Base-by-base conservation (phyloP, 208 protist species). In the Trypanosoma scelopori region DNA sequence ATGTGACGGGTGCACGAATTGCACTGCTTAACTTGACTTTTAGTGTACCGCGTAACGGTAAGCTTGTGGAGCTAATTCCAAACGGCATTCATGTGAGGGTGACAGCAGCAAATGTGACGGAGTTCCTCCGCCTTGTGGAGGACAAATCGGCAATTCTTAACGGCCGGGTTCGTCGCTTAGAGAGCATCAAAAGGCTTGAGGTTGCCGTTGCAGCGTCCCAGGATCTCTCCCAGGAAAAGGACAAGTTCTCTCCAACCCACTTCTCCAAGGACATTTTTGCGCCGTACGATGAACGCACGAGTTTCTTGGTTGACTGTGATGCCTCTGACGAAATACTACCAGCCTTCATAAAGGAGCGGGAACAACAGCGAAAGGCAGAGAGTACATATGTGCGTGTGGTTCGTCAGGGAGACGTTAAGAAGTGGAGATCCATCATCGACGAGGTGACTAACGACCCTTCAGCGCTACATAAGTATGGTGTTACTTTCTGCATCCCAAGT, bases 201-300 rank as follows among this genome's bases (percentile, higher is more conserved):
- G 78, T 87, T 41, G 49, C 53, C 28, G 58, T 45, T 46, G 47
- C 58, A 35, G 41, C 32, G 4, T 61, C 65, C 3, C 57, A 78
- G 41, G 72, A 76, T 65, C 71, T 78, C 30, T 66, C 63, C 25
- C 71, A 73, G 25, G 84, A 86, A 15, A 69, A 79, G 18, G 58
- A 78, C 1, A 81, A 84, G 43, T 93, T 93, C 70, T 89, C 82
- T 60, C 87, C 87, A 1, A 84, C 87, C 0, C 87, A 93, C 73
- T 93, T 93, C 55, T 81, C 64, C 0, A 74, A 89, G 59, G 82
- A 76, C 48, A 79, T 93, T 30, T 93, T 93, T 66, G 76, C 87
- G 0, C 87, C 87, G 0, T 90, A 78, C 47, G 65, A 84, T 18
- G 66, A 84, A 23, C 78, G 76, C 39, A 74, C 88, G 1, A 63